Percentiles rank a stretch among this genome's conserved stretches.
phyloP scores from a whole-genome alignment of 2,329 filamentous ascomycete species.

The Apiospora kogelbergensis region DNA sequence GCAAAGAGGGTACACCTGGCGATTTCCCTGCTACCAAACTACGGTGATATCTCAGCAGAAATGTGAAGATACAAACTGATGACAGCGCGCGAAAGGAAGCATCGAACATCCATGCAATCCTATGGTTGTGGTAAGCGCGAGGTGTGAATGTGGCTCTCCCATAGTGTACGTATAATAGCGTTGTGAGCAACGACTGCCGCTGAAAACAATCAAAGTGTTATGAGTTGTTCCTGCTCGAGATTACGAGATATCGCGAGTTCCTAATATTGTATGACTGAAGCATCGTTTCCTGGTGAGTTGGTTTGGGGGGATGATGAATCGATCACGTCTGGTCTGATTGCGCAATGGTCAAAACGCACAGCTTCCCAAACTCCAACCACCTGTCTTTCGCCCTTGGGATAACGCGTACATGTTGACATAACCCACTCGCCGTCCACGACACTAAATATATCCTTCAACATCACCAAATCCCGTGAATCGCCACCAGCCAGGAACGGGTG shows the following conservation, averaged over 20 bases:
- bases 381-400: neutral
- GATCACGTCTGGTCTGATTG: neutral
- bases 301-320: neutral
- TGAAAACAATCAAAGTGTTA: neutral
- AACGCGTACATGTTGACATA: neutral
- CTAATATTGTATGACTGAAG: neutral
- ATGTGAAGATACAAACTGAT: too few species aligned
- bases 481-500: neutral
- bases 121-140: neutral
- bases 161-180: neutral
- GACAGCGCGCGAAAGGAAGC: too few species aligned
- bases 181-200: neutral
- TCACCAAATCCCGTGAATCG: neutral
- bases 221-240: neutral
- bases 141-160: neutral
- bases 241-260: neutral
- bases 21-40: too few species aligned
- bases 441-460: neutral
- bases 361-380: neutral
- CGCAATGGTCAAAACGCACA: neutral
- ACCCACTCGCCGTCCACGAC: neutral
- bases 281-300: neutral
- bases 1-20: too few species aligned
- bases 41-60: too few species aligned
- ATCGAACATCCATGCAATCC: too few species aligned